Conservation (phyloP, 352 stramenopile species). For the Phytopythium aichiense region DNA sequence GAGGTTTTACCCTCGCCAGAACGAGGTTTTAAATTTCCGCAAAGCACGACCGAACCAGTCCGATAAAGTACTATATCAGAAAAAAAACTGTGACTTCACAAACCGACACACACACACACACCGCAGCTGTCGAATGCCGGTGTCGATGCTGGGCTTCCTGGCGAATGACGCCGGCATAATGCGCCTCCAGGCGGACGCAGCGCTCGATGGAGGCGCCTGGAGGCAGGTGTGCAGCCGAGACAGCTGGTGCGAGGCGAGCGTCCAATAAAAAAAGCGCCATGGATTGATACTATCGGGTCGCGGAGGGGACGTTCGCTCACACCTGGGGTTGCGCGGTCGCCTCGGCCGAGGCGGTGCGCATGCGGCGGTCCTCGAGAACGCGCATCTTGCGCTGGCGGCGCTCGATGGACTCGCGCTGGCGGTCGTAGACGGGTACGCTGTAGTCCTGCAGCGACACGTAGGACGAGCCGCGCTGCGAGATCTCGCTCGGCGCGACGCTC, state of each 20-base stretch:
- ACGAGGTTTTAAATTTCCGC: not conserved
- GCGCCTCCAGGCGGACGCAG: too few relatives aligned
- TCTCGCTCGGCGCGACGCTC: slow-evolving; percentile 60
- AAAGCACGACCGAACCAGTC: not conserved
- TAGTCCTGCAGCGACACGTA: slow-evolving; percentile 78
- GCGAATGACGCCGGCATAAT: too few relatives aligned
- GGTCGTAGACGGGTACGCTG: slow-evolving; percentile 74
- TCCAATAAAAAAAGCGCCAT: slow-evolving; percentile 1
- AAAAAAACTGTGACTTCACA: too few relatives aligned
- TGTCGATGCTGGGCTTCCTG: too few relatives aligned
- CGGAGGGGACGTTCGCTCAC: not conserved
- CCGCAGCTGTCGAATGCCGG: too few relatives aligned
- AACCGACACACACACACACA: too few relatives aligned
- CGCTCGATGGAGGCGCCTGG: too few relatives aligned
- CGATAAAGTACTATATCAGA: slow-evolving; percentile 2
- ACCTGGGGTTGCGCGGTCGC: not conserved
- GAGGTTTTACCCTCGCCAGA: not conserved
- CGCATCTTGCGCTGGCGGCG: slow-evolving; percentile 68
- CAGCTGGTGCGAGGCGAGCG: not conserved
- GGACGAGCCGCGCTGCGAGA: slow-evolving; percentile 66
- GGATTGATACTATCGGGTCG: not conserved
- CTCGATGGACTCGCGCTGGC: slow-evolving; percentile 74
- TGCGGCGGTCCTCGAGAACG: slow-evolving; percentile 56
- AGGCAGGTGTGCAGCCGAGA: too few relatives aligned
- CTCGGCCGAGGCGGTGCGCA: slow-evolving; percentile 19